These are phyloP conservation scores for Eurotiales sp. DNA, from an alignment of 2,329 filamentous ascomycete genomes.

Conservation along the genomic window DNA sequence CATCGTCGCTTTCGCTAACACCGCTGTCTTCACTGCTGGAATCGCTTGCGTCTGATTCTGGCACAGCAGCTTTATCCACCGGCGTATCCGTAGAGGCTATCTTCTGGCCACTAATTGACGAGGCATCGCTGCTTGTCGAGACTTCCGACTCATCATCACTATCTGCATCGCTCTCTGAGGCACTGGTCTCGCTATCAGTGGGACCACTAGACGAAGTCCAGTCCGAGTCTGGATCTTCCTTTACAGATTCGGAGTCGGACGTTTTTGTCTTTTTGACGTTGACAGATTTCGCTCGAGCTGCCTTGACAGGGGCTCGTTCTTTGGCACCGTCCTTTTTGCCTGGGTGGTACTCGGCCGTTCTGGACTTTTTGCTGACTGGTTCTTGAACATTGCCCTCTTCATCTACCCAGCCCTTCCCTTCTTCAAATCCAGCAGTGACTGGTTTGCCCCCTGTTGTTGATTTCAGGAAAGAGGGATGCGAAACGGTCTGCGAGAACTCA, in stretches of 20 bases:
- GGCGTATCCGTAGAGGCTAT: neutral
- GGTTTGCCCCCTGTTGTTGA: slow-evolving; percentile 45
- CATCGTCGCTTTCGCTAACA: slow-evolving; percentile 14
- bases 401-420: slow-evolving; percentile 87
- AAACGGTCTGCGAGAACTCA: slow-evolving; percentile 82
- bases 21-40: slow-evolving; percentile 2
- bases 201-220: slow-evolving; percentile 36
- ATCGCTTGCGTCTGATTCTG: neutral
- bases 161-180: neutral
- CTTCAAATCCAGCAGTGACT: slow-evolving; percentile 64
- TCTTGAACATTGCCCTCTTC: slow-evolving; percentile 68
- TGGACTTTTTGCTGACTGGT: slow-evolving; percentile 25
- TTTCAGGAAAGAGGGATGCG: slow-evolving; percentile 78
- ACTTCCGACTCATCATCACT: neutral
- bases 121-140: neutral
- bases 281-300: neutral
- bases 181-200: slow-evolving; percentile 2
- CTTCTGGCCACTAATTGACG: neutral
- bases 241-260: slow-evolving; percentile 17
- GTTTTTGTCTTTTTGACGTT: neutral
- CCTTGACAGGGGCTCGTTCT: slow-evolving; percentile 13
- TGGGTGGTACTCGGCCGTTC: slow-evolving; percentile 27
- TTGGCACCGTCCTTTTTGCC: slow-evolving; percentile 28
- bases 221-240: slow-evolving; percentile 24
- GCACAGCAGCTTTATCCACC: slow-evolving; percentile 22